Evolutionary conservation across 768 basidiomycete species (phyloP), one percentile per base, ranked within the genome.

Genomic region (Pleurotus eryngii): DNA sequence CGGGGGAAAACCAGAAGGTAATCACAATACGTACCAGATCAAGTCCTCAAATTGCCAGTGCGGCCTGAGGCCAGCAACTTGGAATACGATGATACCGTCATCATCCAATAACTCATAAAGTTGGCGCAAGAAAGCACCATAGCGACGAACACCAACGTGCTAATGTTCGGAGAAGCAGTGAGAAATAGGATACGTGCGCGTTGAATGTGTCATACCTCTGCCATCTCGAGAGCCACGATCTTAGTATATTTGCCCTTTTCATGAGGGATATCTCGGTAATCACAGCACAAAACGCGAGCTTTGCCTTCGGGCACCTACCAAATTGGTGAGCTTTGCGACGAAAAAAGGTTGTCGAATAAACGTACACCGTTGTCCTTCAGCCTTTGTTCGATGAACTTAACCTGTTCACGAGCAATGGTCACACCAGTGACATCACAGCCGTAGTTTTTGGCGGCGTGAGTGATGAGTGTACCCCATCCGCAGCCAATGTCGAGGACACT

Each of bases 11-110:
- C 22, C 22, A 24, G 22, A 24, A 4, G 22, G 22, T 4, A 3
- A 24, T 24, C 5, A 30, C 11, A 46, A 37, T 9, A 70, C 74
- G 39, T 65, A 88, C 94, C 97, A 99, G 63, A 93, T 86, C 57
- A 99, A 85, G 69, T 99, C 97, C 77, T 99, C 97, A 63, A 87
- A 98, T 70, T 98, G 97, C 97, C 97, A 99, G n/a, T 79, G 70
- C 4, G 95, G 95, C 37, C 96, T 87, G 63, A 98, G 76, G 60
- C 97, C 97, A 48, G 97, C 93, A n/a, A 99, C 96, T 75, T 99
- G 97, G 76, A 95, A 82, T 46, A 98, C 91, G 66, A 98, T 89
- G 57, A 88, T 83, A 30, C 97, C 97, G 62, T 98, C 90, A 70
- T 99, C 95, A 58, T 94, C 90, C 60, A 99, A 80, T 38, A 98